Conservation (phyloP, 169 alveolate genomes). For the Eimeria acervulina region DNA sequence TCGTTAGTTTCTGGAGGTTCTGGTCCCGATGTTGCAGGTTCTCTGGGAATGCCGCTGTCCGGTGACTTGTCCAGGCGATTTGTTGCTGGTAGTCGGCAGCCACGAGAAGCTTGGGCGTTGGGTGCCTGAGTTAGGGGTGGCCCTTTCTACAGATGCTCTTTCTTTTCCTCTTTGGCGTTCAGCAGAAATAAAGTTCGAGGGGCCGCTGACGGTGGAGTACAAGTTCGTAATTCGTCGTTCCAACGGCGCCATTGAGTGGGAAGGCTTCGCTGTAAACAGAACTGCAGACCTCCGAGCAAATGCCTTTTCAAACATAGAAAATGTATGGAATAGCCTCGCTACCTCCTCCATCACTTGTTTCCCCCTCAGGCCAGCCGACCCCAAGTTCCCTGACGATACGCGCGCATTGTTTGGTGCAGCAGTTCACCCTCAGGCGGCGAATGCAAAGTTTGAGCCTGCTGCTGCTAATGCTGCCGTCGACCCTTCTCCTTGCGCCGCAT, state of each 20-base stretch:
- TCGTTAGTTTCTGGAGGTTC: no score
- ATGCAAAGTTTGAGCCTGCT: no score
- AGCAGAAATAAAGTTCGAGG: conserved; percentile 60
- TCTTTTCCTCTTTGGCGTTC: conserved; percentile 87
- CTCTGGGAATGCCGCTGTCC: conserved; percentile 86
- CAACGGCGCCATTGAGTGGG: conserved; percentile 83
- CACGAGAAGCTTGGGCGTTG: conserved; percentile 85
- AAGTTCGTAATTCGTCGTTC: conserved; percentile 83
- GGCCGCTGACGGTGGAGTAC: conserved; percentile 83
- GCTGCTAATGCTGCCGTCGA: not conserved
- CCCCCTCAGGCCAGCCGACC: conserved; percentile 26
- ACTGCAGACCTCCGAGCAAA: conserved; percentile 79
- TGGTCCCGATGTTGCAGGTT: conserved; percentile 79
- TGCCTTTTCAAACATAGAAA: conserved; percentile 53
- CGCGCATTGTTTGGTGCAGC: no score
- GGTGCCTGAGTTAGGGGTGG: conserved; percentile 80
- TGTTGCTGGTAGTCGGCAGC: conserved; percentile 84
- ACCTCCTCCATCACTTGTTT: conserved; percentile 73
- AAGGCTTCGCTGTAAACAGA: conserved; percentile 84
- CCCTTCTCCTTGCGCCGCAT: not conserved
- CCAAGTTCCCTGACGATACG: not conserved
- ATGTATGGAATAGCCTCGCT: conserved; percentile 84
- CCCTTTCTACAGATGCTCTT: conserved; percentile 84
- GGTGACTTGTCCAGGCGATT: conserved; percentile 86
- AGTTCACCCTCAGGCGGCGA: not conserved